phyloP scores from a whole-genome alignment of 352 stramenopile genomes.

The Phytopythium chamaehyphon region DNA sequence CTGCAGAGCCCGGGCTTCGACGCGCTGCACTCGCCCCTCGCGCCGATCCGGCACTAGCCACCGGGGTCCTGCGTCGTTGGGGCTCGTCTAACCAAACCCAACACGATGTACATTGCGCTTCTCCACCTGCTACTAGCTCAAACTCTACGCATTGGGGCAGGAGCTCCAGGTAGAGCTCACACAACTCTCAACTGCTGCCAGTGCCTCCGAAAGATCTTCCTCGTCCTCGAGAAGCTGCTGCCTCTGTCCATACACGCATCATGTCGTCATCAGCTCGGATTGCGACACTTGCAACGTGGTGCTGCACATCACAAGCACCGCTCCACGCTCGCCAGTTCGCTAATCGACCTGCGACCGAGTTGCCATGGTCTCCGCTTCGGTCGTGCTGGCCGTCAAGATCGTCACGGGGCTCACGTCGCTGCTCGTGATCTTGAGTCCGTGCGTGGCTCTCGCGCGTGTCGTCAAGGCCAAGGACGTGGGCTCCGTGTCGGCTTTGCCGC shows the following conservation, averaged over 20 bases:
- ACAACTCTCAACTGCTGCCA: too few species aligned
- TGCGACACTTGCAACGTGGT: too few species aligned
- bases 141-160: too few species aligned
- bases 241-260: too few species aligned
- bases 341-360: neutral
- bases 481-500: slow-evolving; percentile 26
- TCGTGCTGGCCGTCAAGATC: slow-evolving; percentile 22
- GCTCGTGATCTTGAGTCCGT: slow-evolving; percentile 40
- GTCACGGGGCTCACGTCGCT: slow-evolving; percentile 26
- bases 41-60: neutral
- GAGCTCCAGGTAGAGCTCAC: too few species aligned
- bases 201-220: too few species aligned
- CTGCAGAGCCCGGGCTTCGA: slow-evolving; percentile 19
- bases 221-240: too few species aligned
- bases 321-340: neutral
- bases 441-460: slow-evolving; percentile 30
- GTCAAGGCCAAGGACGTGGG: slow-evolving; percentile 35
- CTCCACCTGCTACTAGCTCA: too few species aligned
- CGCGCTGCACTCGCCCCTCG: slow-evolving; percentile 16
- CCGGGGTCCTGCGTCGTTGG: too few species aligned
- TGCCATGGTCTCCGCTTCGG: slow-evolving; percentile 13
- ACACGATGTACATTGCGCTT: neutral
- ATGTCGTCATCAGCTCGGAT: too few species aligned
- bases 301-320: neutral
- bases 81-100: neutral